A percentile compares a stretch with the other conserved stretches of the same genome.
Conservation (phyloP, 495 filamentous ascomycete species). For the Penicillium roqueforti region DNA sequence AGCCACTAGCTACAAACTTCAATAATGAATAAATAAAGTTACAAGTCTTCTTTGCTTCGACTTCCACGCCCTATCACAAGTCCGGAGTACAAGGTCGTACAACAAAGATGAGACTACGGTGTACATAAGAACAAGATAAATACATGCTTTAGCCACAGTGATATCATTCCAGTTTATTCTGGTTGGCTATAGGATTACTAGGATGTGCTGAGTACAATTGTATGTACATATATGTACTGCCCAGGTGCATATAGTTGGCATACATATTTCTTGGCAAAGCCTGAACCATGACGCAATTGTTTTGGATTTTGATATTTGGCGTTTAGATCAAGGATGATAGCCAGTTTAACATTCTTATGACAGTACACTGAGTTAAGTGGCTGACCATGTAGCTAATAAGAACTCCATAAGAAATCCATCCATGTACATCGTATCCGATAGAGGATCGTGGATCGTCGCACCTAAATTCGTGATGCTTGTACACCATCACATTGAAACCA, state of each 20-base stretch:
- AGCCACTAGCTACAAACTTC: background rate
- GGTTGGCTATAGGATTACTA: background rate
- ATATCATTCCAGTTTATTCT: background rate
- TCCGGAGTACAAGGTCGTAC: background rate
- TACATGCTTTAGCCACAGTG: background rate
- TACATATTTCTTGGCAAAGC: background rate
- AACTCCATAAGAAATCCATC: background rate
- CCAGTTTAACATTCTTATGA: background rate
- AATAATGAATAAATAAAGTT: background rate
- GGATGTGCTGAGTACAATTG: background rate
- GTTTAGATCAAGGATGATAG: background rate
- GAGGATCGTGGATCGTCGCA: background rate
- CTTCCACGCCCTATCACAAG: background rate
- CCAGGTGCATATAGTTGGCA: background rate
- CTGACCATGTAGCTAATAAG: background rate
- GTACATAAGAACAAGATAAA: background rate
- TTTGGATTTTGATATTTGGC: background rate
- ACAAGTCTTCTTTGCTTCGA: background rate
- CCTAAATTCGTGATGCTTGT: background rate
- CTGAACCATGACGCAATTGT: background rate
- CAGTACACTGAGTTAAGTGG: conserved; percentile 2
- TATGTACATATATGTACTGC: too few species aligned
- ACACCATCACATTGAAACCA: background rate
- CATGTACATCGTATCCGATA: background rate
- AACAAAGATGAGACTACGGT: background rate